Evolutionary conservation across 2,329 filamentous ascomycete genomes (phyloP).

Genomic region (Penicillium sp.): DNA sequence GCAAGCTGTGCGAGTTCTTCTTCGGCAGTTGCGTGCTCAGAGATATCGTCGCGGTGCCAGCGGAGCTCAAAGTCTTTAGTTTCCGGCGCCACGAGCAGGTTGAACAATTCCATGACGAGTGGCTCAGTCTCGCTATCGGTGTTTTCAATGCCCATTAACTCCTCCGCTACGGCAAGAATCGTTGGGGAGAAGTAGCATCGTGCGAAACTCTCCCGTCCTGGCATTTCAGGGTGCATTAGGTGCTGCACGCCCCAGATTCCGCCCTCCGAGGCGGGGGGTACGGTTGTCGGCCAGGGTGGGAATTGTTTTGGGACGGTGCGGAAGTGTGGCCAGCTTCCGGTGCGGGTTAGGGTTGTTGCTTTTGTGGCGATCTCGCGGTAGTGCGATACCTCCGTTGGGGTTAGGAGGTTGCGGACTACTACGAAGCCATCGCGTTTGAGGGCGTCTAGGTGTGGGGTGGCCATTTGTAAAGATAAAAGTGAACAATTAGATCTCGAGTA

Average conservation of each 20-base stretch:
- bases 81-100: constrained; percentile 72
- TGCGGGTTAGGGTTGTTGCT: constrained; percentile 61
- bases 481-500: not conserved
- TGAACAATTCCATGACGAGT: constrained; percentile 84
- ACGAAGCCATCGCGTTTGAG: constrained; percentile 75
- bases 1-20: constrained; percentile 64
- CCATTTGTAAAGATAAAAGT: constrained; percentile 6
- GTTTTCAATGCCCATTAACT: constrained; percentile 54
- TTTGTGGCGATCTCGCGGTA: constrained; percentile 61
- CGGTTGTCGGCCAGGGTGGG: constrained; percentile 71
- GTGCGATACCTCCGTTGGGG: constrained; percentile 52
- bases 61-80: constrained; percentile 68
- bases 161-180: constrained; percentile 62
- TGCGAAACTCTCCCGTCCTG: constrained; percentile 61
- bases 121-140: constrained; percentile 53
- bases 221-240: constrained; percentile 71
- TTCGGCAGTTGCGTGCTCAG: constrained; percentile 60
- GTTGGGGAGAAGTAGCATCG: constrained; percentile 68
- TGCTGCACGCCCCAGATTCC: constrained; percentile 92
- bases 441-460: constrained; percentile 46
- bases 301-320: constrained; percentile 88
- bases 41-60: constrained; percentile 85
- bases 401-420: constrained; percentile 64
- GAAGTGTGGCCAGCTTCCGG: constrained; percentile 76
- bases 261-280: constrained; percentile 45